Evolutionary conservation across 768 basidiomycete species (phyloP).

Genomic region (Panaeolus papilionaceus): DNA sequence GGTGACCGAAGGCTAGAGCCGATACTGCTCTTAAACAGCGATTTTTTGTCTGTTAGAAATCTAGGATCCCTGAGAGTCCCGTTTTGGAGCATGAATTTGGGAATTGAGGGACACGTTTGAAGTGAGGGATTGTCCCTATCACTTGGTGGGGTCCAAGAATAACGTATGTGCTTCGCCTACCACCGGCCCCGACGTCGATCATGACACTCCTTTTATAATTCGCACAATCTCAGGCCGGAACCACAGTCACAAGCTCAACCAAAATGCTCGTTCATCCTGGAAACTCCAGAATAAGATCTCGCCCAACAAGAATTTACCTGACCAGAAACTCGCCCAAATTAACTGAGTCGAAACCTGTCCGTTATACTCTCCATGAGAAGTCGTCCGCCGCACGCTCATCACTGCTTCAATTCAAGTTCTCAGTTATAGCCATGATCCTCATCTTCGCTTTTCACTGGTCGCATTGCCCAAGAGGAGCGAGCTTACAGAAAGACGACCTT

Average conservation of each 20-base stretch:
- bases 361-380: neutral
- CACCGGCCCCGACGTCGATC: neutral
- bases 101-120: too few relatives aligned
- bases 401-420: neutral
- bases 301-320: slow-evolving; percentile 9
- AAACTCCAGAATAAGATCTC: neutral
- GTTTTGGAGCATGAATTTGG: too few relatives aligned
- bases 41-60: neutral
- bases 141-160: too few relatives aligned
- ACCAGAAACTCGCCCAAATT: neutral
- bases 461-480: neutral
- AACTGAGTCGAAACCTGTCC: neutral
- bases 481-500: neutral
- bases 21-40: neutral
- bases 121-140: too few relatives aligned
- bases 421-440: neutral
- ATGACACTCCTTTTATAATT: neutral
- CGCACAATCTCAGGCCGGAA: neutral
- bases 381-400: neutral
- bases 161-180: neutral
- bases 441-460: neutral
- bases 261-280: neutral
- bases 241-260: neutral
- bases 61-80: neutral
- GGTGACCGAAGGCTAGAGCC: neutral